These are phyloP conservation scores for Aspergillus sp. DNA, from an alignment of 2,329 filamentous ascomycete species.

Conservation along the genomic window DNA sequence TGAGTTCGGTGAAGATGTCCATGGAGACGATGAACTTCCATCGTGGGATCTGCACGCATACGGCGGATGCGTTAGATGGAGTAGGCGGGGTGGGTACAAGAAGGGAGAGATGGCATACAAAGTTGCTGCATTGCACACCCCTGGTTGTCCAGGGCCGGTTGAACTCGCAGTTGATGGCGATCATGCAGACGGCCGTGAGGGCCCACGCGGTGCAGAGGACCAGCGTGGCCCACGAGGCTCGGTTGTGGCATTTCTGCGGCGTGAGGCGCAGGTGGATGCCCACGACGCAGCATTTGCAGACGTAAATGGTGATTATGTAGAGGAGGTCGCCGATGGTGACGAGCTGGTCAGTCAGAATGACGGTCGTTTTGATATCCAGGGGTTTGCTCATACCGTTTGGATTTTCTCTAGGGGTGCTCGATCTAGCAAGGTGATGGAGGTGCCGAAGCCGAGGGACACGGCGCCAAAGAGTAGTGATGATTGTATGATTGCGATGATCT, in stretches of 20 bases:
- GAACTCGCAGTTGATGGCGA: conserved; percentile 42
- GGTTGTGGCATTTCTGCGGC: conserved; percentile 40
- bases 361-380: background rate
- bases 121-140: conserved; percentile 23
- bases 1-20: conserved; percentile 35
- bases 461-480: conserved; percentile 29
- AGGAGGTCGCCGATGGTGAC: conserved; percentile 42
- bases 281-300: conserved; percentile 38
- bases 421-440: conserved; percentile 26
- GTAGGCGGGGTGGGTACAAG: too few species aligned
- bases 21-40: conserved; percentile 35
- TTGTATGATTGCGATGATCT: conserved; percentile 31
- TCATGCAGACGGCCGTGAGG: conserved; percentile 39
- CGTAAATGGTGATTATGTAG: conserved; percentile 41
- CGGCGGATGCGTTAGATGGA: background rate
- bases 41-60: conserved; percentile 20
- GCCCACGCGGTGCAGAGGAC: conserved; percentile 36
- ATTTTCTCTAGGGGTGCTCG: conserved; percentile 20
- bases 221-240: conserved; percentile 35
- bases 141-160: conserved; percentile 33
- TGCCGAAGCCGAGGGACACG: conserved; percentile 33
- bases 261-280: conserved; percentile 47
- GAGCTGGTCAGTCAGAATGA: conserved; percentile 14
- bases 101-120: conserved; percentile 21
- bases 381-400: conserved; percentile 22